Conservation (phyloP, 352 stramenopile species). For the Phytophthora megakarya region DNA sequence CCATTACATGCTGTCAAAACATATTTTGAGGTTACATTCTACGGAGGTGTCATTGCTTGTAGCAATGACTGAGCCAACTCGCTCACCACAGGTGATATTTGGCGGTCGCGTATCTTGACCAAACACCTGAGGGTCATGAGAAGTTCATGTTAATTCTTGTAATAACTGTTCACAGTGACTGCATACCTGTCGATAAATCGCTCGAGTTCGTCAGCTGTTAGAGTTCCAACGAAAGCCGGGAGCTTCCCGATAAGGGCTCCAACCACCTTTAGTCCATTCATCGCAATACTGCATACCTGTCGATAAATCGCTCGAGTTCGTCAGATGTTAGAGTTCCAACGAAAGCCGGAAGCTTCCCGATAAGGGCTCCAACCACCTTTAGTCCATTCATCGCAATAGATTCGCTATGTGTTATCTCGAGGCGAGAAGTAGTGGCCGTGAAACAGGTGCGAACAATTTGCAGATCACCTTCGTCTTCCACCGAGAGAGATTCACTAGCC, state of each 20-base stretch:
- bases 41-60: constrained; percentile 37
- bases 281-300: constrained; percentile 48
- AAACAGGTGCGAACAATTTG: constrained; percentile 36
- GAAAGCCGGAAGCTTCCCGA: constrained; percentile 54
- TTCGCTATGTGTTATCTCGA: constrained; percentile 34
- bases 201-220: constrained; percentile 30
- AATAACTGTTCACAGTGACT: background rate
- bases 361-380: constrained; percentile 60
- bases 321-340: constrained; percentile 31
- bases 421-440: constrained; percentile 20
- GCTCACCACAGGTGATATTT: constrained; percentile 32
- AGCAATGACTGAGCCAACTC: constrained; percentile 63
- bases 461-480: constrained; percentile 24
- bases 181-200: constrained; percentile 42
- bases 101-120: constrained; percentile 37
- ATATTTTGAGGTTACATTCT: constrained; percentile 2
- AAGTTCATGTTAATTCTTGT: background rate
- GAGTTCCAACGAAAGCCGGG: constrained; percentile 37
- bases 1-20: constrained; percentile 8
- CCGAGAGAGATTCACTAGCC: constrained; percentile 27
- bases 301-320: constrained; percentile 36
- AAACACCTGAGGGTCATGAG: constrained; percentile 46
- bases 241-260: constrained; percentile 61
- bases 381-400: constrained; percentile 56
- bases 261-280: constrained; percentile 65